Base-by-base conservation (phyloP, 768 basidiomycete species). In the Strobilomyces echinocephalus region DNA sequence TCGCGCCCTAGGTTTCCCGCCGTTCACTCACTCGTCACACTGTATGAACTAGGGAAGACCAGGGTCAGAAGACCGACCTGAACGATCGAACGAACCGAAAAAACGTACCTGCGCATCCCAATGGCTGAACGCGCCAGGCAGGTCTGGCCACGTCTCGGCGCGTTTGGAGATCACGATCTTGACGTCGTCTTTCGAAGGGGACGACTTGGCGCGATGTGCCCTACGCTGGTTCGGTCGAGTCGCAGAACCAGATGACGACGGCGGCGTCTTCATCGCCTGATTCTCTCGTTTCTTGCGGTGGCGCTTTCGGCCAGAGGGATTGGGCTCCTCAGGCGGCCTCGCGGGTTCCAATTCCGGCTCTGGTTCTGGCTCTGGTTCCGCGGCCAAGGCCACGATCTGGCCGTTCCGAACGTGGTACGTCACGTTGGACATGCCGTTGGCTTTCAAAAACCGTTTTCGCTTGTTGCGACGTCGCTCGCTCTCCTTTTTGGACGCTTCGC, bases 11-110 rank as follows among this genome's bases (percentile, higher is more conserved):
- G 4, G 8, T 30, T 20, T 18, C 4, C 10, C 8, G 18, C 16
- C 5, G 21, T n/a, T 0, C 21, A 61, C 72, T 40, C 45, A 72
- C 70, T 58, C 60, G 53, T 73, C 71, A 28, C 70, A 73, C 52
- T 71, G 64, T 24, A 72, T 67, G 42, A 72, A 69, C 71, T 73
- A 28, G 16, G 7, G 30, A 38, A 26, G 21, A 6, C 8, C 28
- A 4, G 8, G n/a, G 42, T 53, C 30, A 54, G 43, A 31, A 16
- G 15, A 30, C n/a, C 14, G 15, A 10, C 2, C 15, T n/a, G n/a
- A n/a, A n/a, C 16, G 7, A 42, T 28, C 34, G 21, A 26, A n/a
- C 1, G 8, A 9, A 2, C 4, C 4, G 3, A 6, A 28, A 6
- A 28, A 20, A 28, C 26, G 7, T 46, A 67, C 66, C 64, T 69